Conservation (phyloP, 2,329 filamentous ascomycete genomes). For the Emergomyces pasteurianus region DNA sequence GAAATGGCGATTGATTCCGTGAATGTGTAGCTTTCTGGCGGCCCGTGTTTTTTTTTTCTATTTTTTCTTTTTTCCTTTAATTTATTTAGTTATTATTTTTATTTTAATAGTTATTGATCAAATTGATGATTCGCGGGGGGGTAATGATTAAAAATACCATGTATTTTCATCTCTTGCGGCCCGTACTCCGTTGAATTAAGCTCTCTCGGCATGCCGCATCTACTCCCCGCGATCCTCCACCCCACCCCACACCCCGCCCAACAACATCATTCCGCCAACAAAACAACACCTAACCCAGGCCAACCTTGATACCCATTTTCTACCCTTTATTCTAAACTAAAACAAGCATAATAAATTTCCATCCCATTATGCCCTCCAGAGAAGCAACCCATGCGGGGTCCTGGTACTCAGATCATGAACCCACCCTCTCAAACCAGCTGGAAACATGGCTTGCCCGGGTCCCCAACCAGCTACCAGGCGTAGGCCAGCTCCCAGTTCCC, state of each 20-base stretch:
- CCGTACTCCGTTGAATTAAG: no score
- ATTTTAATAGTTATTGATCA: no score
- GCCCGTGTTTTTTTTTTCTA: no score
- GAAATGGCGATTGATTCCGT: no score
- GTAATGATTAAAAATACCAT: no score
- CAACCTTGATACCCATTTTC: not conserved
- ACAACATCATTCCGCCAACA: not conserved
- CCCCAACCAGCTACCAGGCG: slow-evolving; percentile 50
- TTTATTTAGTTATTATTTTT: no score
- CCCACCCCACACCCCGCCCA: no score
- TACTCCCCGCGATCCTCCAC: no score
- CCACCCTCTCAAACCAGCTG: slow-evolving; percentile 55
- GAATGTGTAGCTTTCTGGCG: no score
- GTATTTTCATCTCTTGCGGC: no score
- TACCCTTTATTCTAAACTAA: not conserved
- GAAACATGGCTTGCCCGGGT: slow-evolving; percentile 63
- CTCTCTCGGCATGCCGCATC: not conserved
- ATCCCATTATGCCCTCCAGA: slow-evolving; percentile 29
- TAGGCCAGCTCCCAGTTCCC: slow-evolving; percentile 54
- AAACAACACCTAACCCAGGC: not conserved
- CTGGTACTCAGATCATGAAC: slow-evolving; percentile 63
- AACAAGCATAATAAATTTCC: not conserved
- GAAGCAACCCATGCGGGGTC: slow-evolving; percentile 67
- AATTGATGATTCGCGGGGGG: no score
- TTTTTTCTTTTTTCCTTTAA: no score